Evolutionary conservation across 345 rosid species (phyloP).

Genomic region (thale cress (Arabidopsis thaliana)): TAIR10.1 NC_003070.9:21545001-21545500

Average conservation of each 20-base stretch:
- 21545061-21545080: slow-evolving; percentile 31
- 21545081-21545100: slow-evolving; percentile 17
- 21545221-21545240: not conserved
- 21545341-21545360: slow-evolving; percentile 4
- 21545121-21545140: slow-evolving; percentile 23
- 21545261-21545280: slow-evolving; percentile 19
- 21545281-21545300: slow-evolving; percentile 15
- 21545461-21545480: not conserved
- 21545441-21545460: not conserved
- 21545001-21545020: not conserved
- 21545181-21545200: not conserved
- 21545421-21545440: slow-evolving; percentile 22
- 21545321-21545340: not conserved
- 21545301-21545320: not conserved
- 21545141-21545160: slow-evolving; percentile 12
- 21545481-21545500: not conserved
- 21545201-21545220: not conserved
- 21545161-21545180: not conserved
- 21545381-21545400: not conserved
- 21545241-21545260: not conserved
- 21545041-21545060: not conserved
- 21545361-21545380: slow-evolving; percentile 18
- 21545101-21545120: not conserved
- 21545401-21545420: not conserved
- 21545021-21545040: not conserved